Evolutionary conservation across 2,329 filamentous ascomycete species (phyloP).

Genomic region (Colletotrichum gloeosporioides): DNA sequence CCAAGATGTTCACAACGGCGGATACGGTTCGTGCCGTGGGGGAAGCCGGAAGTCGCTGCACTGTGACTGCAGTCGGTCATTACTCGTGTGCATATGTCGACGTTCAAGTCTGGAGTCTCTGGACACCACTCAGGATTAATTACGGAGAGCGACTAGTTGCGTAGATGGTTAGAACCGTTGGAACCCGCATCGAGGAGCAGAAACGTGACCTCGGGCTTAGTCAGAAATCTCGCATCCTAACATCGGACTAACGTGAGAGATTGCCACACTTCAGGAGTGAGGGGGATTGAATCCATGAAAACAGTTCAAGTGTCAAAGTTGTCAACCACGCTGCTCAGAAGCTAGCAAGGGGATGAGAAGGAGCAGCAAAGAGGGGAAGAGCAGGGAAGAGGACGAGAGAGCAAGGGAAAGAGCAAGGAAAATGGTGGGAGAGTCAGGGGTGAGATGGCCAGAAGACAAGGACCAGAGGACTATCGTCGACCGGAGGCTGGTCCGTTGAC

Average conservation of each 20-base stretch:
- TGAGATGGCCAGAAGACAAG: background rate
- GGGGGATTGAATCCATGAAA: background rate
- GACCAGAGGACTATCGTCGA: background rate
- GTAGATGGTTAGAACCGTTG: background rate
- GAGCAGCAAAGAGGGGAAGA: background rate
- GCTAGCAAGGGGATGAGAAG: background rate
- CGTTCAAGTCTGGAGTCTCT: background rate
- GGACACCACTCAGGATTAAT: background rate
- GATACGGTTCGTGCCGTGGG: background rate
- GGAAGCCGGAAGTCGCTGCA: background rate
- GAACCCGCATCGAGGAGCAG: background rate
- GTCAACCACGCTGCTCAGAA: background rate
- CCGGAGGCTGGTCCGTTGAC: background rate
- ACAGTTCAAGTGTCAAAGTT: background rate
- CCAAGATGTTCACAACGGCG: background rate
- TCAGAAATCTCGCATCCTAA: background rate
- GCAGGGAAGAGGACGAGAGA: background rate
- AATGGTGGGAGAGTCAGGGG: background rate
- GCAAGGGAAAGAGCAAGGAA: background rate
- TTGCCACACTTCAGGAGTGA: background rate
- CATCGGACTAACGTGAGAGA: background rate
- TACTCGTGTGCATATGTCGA: background rate
- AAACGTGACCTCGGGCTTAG: background rate
- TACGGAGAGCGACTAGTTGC: background rate
- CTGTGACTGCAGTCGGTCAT: background rate